These are phyloP conservation scores for Saitozyma podzolica DNA, from an alignment of 768 basidiomycete genomes.

Conservation along the genomic window DNA sequence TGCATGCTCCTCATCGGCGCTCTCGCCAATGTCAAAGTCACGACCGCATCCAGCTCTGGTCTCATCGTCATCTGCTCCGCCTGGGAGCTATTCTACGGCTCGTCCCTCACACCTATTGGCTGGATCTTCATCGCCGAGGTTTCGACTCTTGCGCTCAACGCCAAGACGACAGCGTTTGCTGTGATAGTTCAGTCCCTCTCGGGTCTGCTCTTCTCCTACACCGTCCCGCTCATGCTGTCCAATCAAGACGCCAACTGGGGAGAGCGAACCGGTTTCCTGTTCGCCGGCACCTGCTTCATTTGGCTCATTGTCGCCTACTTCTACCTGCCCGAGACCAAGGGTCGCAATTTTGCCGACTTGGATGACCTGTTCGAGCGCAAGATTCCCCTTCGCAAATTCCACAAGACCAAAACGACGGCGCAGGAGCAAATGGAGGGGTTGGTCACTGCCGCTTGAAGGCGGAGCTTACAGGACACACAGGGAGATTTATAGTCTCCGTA, in stretches of 20 bases:
- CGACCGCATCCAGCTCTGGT: too few relatives aligned
- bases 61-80: too few relatives aligned
- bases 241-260: constrained; percentile 27
- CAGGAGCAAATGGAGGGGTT: too few relatives aligned
- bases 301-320: constrained; percentile 13
- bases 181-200: constrained; percentile 1
- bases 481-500: too few relatives aligned
- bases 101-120: constrained; percentile 1
- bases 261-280: constrained; percentile 19
- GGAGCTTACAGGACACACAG: too few relatives aligned
- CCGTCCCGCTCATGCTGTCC: constrained; percentile 24
- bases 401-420: constrained; percentile 7
- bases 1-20: constrained; percentile 7
- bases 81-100: too few relatives aligned
- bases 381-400: constrained; percentile 45
- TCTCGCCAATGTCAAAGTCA: not conserved
- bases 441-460: too few relatives aligned
- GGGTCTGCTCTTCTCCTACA: constrained; percentile 16
- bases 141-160: constrained; percentile 17
- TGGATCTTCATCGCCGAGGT: constrained; percentile 29
- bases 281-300: not conserved
- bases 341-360: constrained; percentile 38
- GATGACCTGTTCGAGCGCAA: constrained; percentile 48
- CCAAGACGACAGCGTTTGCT: constrained; percentile 16
- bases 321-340: constrained; percentile 29